Evolutionary conservation across 257 asterid species (phyloP), one percentile per base, ranked within the genome.

Genomic region (Plantago major): DNA sequence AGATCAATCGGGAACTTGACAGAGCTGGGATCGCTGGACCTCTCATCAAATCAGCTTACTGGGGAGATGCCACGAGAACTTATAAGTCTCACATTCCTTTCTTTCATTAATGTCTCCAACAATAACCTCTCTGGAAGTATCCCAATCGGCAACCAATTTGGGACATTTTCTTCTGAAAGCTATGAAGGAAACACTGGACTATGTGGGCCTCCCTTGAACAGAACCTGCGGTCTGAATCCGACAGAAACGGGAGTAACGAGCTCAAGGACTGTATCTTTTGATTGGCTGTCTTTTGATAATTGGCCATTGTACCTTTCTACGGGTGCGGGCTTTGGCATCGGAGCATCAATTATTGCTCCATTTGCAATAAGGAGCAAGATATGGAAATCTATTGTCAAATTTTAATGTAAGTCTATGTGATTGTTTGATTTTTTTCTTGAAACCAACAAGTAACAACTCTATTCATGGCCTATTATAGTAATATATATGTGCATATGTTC

Each of bases 21-120:
- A 12, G 10, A 62, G 7, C 67, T 81, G 5, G 90, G 43, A 66
- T 72, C 84, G 1, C 55, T 80, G 7, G 87, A 78, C 71, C 75
- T 76, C 11, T 77, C 85, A 10, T 7, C 3, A 28, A 82, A 46
- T 28, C 30, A 47, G 5, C 28, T 61, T 22, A 61, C 46, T 0
- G 66, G 66, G 33, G 11, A 46, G 26, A 61, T 62, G 9, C 67
- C 67, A 16, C 4, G 19, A 37, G 58, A 30, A 46, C 58, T 47
- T 10, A 5, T 7, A n/a, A 10, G 45, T 9, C 56, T 46, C 33
- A 46, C 56, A n/a, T 61, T 42, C 42, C 75, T 80, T 3, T 61
- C 64, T 15, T 12, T 50, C 9, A 40, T 80, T 42, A 26, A 73
- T 10, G 70, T 80, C 11, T 17, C 46, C 11, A 0, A 40, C 11